Evolutionary conservation across 345 rosid species (phyloP).

Genomic region (Litchi chinensis): DNA sequence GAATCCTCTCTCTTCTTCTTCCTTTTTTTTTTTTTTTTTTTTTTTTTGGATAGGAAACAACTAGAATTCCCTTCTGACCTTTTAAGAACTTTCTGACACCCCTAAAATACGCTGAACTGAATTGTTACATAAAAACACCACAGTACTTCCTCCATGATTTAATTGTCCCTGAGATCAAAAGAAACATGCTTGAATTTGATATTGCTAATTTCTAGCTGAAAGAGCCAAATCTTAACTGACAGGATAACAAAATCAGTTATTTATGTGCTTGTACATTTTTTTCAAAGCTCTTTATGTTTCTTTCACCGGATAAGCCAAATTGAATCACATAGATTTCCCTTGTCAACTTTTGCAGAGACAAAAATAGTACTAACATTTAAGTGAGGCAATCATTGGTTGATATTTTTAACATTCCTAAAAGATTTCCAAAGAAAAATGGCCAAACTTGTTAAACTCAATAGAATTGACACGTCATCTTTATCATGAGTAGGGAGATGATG

Average conservation of each 20-base stretch:
- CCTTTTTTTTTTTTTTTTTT: too few relatives aligned
- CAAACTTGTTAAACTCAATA: conserved; percentile 8
- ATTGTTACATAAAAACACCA: neutral
- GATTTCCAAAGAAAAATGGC: neutral
- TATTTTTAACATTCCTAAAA: neutral
- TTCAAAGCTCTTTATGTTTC: neutral
- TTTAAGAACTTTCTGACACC: neutral
- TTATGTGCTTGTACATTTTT: neutral
- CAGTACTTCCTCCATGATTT: neutral
- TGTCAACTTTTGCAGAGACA: neutral
- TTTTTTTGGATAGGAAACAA: neutral
- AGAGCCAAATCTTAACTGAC: neutral
- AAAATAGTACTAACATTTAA: neutral
- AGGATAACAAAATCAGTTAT: neutral
- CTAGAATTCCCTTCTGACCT: neutral
- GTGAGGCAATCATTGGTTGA: neutral
- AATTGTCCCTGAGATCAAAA: neutral
- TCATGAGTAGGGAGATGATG: neutral
- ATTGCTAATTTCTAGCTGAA: neutral
- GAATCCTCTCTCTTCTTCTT: neutral
- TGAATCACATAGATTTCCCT: neutral
- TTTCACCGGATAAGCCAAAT: neutral
- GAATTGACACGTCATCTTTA: neutral
- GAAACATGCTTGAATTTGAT: neutral
- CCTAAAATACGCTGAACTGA: neutral